Evolutionary conservation across 2,329 filamentous ascomycete species (phyloP).

Genomic region (Paramyrothecium roridum): DNA sequence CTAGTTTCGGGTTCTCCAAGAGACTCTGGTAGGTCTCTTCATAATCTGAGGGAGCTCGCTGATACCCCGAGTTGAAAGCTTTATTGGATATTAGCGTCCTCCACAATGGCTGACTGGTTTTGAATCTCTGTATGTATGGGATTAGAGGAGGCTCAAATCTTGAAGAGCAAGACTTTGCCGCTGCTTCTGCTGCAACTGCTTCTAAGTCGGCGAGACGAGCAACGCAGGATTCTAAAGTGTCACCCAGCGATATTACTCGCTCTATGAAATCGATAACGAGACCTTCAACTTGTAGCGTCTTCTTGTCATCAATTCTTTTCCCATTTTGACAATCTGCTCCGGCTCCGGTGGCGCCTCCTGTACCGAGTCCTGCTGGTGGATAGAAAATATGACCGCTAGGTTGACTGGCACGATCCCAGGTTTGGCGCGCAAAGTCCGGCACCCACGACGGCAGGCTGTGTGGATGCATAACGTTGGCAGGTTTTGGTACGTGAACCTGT

Average conservation of each 20-base stretch:
- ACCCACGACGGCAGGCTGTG: background rate
- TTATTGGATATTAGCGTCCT: background rate
- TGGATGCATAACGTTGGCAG: background rate
- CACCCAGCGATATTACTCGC: background rate
- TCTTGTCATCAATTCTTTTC: background rate
- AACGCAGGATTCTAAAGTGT: background rate
- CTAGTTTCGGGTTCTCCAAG: background rate
- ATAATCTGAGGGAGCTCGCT: background rate
- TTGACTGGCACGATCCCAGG: background rate
- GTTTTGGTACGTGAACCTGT: background rate
- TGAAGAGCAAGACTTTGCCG: background rate
- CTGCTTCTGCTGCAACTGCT: background rate
- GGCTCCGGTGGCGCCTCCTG: background rate
- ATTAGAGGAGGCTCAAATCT: background rate
- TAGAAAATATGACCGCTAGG: background rate
- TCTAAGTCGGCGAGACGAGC: background rate
- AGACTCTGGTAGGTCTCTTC: background rate
- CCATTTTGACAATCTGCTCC: background rate
- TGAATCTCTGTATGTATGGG: background rate
- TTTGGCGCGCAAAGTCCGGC: background rate
- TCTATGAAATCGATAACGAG: background rate
- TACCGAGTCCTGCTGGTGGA: background rate
- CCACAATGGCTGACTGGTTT: background rate
- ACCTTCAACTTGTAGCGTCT: background rate
- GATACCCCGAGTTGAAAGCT: background rate